Percentiles rank a stretch among this genome's conserved stretches.
Evolutionary conservation across 192 early-diverging fungal genomes (phyloP).

Genomic region (Paraglomus brasilianum): DNA sequence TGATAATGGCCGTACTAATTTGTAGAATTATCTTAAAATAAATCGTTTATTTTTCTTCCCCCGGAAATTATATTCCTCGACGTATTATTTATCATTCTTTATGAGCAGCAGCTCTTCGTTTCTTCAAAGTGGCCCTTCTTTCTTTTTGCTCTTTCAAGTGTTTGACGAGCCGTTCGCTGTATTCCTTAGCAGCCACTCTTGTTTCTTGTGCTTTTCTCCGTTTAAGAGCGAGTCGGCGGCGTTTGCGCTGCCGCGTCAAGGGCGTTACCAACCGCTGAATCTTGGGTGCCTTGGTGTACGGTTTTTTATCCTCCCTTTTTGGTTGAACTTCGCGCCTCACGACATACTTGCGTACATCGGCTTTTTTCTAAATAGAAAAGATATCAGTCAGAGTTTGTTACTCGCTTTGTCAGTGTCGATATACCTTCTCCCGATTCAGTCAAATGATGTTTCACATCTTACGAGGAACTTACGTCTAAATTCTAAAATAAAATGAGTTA

Average conservation of each 20-base stretch:
- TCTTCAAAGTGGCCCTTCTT: constrained; percentile 74
- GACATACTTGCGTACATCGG: constrained; percentile 99
- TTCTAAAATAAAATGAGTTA: not conserved
- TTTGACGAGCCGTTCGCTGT: constrained; percentile 85
- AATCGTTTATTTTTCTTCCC: no score
- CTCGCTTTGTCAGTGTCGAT: no score
- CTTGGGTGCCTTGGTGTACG: constrained; percentile 92
- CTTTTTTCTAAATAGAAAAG: constrained; percentile 59
- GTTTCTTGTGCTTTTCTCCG: constrained; percentile 75
- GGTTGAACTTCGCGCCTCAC: constrained; percentile 94
- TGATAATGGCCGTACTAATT: no score
- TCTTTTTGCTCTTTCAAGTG: constrained; percentile 95
- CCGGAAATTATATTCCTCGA: no score
- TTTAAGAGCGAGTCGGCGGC: constrained; percentile 86
- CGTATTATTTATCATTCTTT: constrained; percentile 39
- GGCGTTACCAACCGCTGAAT: constrained; percentile 99
- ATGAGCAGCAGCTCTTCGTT: constrained; percentile 54
- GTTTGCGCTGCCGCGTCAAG: constrained; percentile 93
- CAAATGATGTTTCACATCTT: not conserved
- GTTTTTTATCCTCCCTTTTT: constrained; percentile 89
- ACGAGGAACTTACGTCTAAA: constrained; percentile 8
- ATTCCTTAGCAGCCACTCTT: constrained; percentile 70
- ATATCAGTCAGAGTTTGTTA: not conserved
- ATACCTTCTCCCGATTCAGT: no score
- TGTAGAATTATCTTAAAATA: no score